These are phyloP conservation scores for Hapsidospora chrysogenum DNA, from an alignment of 495 filamentous ascomycete genomes.

Conservation along the genomic window DNA sequence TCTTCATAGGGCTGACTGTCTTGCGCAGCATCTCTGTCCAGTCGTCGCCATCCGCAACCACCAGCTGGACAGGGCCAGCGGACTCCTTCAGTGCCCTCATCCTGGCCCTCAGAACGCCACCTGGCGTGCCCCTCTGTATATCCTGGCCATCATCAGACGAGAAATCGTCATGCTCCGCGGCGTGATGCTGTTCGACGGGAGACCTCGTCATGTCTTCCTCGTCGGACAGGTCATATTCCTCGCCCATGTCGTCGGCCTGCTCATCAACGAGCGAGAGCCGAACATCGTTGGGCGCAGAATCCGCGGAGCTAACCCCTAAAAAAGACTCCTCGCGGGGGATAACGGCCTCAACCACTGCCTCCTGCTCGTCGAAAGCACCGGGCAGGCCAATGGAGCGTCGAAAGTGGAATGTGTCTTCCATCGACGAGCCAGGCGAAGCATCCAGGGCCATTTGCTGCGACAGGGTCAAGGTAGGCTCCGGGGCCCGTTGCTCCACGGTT, in stretches of 20 bases:
- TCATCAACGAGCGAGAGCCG: slow-evolving; percentile 41
- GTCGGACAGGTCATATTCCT: slow-evolving; percentile 53
- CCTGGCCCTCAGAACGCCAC: slow-evolving; percentile 34
- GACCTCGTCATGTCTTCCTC: slow-evolving; percentile 67
- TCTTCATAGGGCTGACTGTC: slow-evolving; percentile 80
- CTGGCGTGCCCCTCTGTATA: slow-evolving; percentile 19
- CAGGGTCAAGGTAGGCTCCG: slow-evolving; percentile 18
- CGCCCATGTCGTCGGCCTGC: slow-evolving; percentile 30
- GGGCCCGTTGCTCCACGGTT: neutral
- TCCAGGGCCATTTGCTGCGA: neutral
- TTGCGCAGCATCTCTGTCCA: slow-evolving; percentile 87
- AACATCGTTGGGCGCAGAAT: slow-evolving; percentile 54
- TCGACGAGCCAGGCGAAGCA: slow-evolving; percentile 9
- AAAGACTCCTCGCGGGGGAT: slow-evolving; percentile 50
- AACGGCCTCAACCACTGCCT: slow-evolving; percentile 28
- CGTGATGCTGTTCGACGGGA: slow-evolving; percentile 45
- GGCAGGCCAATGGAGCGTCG: slow-evolving; percentile 54
- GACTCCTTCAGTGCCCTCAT: slow-evolving; percentile 37
- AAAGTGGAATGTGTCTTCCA: slow-evolving; percentile 70
- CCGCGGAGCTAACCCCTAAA: slow-evolving; percentile 79
- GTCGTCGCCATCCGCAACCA: slow-evolving; percentile 41
- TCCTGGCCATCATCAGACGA: slow-evolving; percentile 6
- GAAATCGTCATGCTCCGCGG: slow-evolving; percentile 44
- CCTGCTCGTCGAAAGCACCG: slow-evolving; percentile 55
- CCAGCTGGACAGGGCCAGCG: slow-evolving; percentile 42